Evolutionary conservation across 192 early-diverging fungal genomes (phyloP), one percentile per base, ranked within the genome.

Genomic region (Backusella morwellensis): DNA sequence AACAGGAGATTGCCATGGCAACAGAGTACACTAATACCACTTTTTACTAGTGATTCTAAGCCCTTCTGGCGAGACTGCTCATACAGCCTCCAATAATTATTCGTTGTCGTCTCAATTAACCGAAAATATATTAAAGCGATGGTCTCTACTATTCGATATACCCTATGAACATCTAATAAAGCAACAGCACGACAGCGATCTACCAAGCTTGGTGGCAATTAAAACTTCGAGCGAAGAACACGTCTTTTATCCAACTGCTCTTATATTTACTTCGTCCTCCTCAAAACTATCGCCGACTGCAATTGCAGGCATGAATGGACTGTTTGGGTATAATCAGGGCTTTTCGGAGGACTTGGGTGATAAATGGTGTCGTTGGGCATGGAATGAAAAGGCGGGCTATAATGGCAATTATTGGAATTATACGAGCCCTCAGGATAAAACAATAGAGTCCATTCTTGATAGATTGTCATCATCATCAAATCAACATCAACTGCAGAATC

Each of bases 351-450:
- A 78, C 9, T 35, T 81, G 41, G 77, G 73, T 2, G 73, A 81
- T 23, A 81, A 81, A 59, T 81, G 77, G 73, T 67, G 40, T 75
- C 68, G 80, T 12, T 68, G 56, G 47, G 63, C 70, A 23, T 81
- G 80, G 80, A 66, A 32, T 34, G 68, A 78, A 6, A 77, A 70
- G 12, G 44, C 35, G 5, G 36, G 68, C 14, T 38, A n/a, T 6
- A 52, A 26, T 19, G 29, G 70, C 6, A 54, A 78, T 52, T 78
- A 75, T 40, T 81, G 80, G 80, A 42, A 70, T 1, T 81, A 75
- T 29, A 70, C 56, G 1, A 71, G 77, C 23, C 80, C 80, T 14
- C 59, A 59, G 19, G 52, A 66, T 38, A 52, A 66, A 40, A 74
- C 68, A 1, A 75, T 73, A 17, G 21, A 35, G 7, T 68, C 76